These are phyloP conservation scores for Psilocybe mexicana DNA, from an alignment of 1,284 basidiomycete genomes.

Conservation along the genomic window DNA sequence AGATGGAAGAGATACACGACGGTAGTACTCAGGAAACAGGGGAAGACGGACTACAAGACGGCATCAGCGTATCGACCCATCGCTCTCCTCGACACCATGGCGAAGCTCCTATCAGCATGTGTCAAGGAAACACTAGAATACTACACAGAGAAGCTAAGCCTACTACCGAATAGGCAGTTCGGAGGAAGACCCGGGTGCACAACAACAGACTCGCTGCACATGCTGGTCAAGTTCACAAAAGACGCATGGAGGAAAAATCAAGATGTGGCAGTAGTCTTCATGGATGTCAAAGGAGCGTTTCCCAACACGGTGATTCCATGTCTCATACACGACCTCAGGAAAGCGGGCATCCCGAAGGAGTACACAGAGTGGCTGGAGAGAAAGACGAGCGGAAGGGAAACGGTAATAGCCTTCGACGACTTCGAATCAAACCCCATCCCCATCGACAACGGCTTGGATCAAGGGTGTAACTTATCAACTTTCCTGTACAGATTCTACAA, in stretches of 20 bases:
- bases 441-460: conserved; percentile 25
- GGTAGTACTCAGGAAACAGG: conserved; percentile 40
- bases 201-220: conserved; percentile 39
- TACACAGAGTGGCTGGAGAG: conserved; percentile 19
- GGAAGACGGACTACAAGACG: conserved; percentile 34
- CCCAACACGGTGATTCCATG: conserved; percentile 30
- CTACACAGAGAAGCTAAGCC: conserved; percentile 19
- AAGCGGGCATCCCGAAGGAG: conserved; percentile 25
- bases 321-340: conserved; percentile 34
- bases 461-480: conserved; percentile 34
- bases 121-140: conserved; percentile 16
- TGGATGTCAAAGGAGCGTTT: conserved; percentile 43
- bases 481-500: conserved; percentile 37
- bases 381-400: conserved; percentile 21
- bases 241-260: conserved; percentile 34
- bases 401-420: conserved; percentile 30
- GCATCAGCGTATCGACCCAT: conserved; percentile 42
- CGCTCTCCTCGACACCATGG: conserved; percentile 36
- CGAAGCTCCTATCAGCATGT: conserved; percentile 28
- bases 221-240: conserved; percentile 30
- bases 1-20: conserved; percentile 34
- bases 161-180: conserved; percentile 34
- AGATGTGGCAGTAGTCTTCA: conserved; percentile 34
- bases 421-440: conserved; percentile 21
- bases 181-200: conserved; percentile 34